Percentiles rank a stretch among this genome's conserved stretches.
phyloP scores from a whole-genome alignment of 2,329 filamentous ascomycete genomes.

The Pseudofabraea citricarpa region DNA sequence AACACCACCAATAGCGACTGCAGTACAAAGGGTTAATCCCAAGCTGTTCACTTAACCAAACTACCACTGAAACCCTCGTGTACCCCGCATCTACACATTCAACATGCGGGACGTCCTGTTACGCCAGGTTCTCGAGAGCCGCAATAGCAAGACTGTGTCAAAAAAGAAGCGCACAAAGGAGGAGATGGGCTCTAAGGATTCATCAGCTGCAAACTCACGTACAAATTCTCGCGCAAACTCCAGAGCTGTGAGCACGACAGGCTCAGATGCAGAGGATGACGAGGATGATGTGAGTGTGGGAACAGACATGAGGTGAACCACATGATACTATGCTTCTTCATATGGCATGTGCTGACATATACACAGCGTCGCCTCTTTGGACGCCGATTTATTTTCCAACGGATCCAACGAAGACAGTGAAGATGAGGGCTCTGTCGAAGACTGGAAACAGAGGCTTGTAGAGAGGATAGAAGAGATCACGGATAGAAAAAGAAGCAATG shows the following conservation, averaged over 20 bases:
- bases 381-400: slow-evolving; percentile 23
- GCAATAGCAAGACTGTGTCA: slow-evolving; percentile 54
- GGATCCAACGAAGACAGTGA: slow-evolving; percentile 46
- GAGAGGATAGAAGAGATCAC: slow-evolving; percentile 59
- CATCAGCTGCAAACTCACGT: slow-evolving; percentile 43
- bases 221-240: slow-evolving; percentile 42
- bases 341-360: neutral
- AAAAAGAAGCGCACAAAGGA: slow-evolving; percentile 44
- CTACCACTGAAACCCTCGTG: neutral
- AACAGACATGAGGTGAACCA: slow-evolving; percentile 48
- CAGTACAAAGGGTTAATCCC: too few species aligned
- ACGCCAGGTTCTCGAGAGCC: slow-evolving; percentile 51
- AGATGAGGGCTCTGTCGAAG: slow-evolving; percentile 32
- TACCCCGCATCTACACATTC: neutral
- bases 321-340: neutral
- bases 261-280: slow-evolving; percentile 49
- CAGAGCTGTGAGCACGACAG: slow-evolving; percentile 41
- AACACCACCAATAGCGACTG: too few species aligned
- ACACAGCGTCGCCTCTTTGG: slow-evolving; percentile 9
- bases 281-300: slow-evolving; percentile 48
- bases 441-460: slow-evolving; percentile 53
- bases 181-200: slow-evolving; percentile 39
- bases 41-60: too few species aligned
- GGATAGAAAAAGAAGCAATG: slow-evolving; percentile 64
- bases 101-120: slow-evolving; percentile 43